Evolutionary conservation across 2,329 filamentous ascomycete genomes (phyloP), one percentile per base, ranked within the genome.

Genomic region (Cadophora sp.): DNA sequence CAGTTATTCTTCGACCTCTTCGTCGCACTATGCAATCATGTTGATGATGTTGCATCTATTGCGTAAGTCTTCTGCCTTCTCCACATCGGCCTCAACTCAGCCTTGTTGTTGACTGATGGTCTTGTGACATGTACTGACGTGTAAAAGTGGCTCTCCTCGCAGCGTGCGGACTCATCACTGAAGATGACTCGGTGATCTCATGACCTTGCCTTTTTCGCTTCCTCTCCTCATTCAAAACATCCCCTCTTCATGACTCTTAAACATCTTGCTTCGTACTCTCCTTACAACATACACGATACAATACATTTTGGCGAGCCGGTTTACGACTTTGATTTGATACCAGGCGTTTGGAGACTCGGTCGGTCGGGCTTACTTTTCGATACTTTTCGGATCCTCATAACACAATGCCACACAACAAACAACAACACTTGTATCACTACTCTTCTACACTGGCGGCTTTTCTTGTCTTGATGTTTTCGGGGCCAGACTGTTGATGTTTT

Each of bases 1-100:
- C 86, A 91, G 76, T 83, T 97, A 67, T 97, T 97, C 82, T 97
- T 97, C 77, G 94, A 97, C 77, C 83, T 97, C 53, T 97, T 97
- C 78, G 94, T 97, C 60, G 93, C 94, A 20, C 88, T 97, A 80
- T 94, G 92, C 80, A 97, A 97, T 78, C 93, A 97, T 77, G 91
- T 97, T 76, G 92, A 88, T 78, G 91, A 90, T 74, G 85, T 89
- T 69, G 84, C 85, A 4, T 84, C 82, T 64, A 80, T 82, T 65
- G 82, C 83, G 85, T 88, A 78, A 83, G 85, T 33, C 20, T 58
- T 47, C 45, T 24, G 16, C 45, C 45, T 61, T 43, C 45, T 55
- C 56, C 27, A 20, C 27, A 27, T 55, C 62, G 18, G 39, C 45
- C 11, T 62, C 9, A 14, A 14, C 47, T 30, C 53, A 56, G 41